phyloP scores from a whole-genome alignment of 208 protist species.

The Plasmodiophora brassicae region DNA sequence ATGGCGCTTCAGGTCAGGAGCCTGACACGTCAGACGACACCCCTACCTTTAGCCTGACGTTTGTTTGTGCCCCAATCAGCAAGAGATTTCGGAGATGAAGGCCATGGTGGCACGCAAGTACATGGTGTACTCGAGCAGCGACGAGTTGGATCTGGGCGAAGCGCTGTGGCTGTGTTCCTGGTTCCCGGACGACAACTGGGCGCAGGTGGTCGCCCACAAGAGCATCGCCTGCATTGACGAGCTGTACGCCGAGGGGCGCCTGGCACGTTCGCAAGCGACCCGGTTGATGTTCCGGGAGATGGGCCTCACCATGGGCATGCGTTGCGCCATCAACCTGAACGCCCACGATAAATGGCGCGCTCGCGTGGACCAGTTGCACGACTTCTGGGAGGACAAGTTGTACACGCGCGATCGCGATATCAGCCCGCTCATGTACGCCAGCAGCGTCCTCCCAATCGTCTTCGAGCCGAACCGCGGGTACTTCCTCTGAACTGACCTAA shows the following conservation, averaged over 20 bases:
- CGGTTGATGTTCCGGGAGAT: conserved; percentile 26
- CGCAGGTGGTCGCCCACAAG: not conserved
- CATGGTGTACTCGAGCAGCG: not conserved
- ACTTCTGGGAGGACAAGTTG: not conserved
- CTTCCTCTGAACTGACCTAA: no score
- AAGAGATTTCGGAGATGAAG: not conserved
- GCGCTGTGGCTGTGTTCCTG: not conserved
- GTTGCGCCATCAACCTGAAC: not conserved
- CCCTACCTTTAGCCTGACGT: no score
- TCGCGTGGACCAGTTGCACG: not conserved
- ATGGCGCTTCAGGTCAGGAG: not conserved
- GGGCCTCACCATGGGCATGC: not conserved
- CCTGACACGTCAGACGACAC: no score
- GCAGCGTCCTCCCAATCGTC: not conserved
- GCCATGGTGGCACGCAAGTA: not conserved
- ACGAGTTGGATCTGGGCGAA: not conserved
- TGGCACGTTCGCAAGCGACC: no score
- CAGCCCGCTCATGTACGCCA: not conserved
- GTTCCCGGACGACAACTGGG: not conserved
- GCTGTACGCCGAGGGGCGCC: not conserved
- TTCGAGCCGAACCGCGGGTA: not conserved
- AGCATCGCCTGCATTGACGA: not conserved
- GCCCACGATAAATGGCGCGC: not conserved
- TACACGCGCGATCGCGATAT: not conserved
- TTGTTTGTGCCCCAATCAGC: not conserved